phyloP scores from a whole-genome alignment of 2,329 filamentous ascomycete genomes.

The Fusarium equiseti region DNA sequence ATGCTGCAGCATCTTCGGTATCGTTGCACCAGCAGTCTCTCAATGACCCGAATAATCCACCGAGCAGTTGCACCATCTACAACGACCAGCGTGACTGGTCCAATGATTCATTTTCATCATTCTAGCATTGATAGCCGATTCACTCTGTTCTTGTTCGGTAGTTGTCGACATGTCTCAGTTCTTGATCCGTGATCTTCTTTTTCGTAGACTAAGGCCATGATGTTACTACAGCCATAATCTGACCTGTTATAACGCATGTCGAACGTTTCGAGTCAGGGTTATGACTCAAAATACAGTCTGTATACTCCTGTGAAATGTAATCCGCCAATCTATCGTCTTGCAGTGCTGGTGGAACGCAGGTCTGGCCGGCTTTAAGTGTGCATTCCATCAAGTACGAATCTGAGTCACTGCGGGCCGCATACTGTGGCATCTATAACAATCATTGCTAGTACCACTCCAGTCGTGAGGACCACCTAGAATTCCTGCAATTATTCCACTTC shows the following conservation, averaged over 20 bases:
- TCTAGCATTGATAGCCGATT: background rate
- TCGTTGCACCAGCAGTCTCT: background rate
- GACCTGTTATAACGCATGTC: background rate
- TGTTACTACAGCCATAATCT: background rate
- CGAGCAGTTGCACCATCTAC: background rate
- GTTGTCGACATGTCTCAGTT: background rate
- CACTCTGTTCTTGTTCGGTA: background rate
- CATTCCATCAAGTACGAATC: constrained; percentile 14
- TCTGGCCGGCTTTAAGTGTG: constrained; percentile 1
- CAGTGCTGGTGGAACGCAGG: background rate
- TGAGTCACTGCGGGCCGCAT: constrained; percentile 5
- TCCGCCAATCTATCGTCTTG: background rate
- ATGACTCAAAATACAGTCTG: background rate
- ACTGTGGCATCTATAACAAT: background rate
- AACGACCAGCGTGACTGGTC: background rate
- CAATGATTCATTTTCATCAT: background rate
- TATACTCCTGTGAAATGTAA: background rate
- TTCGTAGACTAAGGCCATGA: background rate
- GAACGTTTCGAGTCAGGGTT: background rate
- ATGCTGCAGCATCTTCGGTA: background rate
- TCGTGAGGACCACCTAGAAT: background rate
- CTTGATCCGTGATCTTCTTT: background rate
- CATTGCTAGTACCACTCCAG: background rate
- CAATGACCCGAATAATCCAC: background rate
- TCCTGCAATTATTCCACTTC: background rate